Conservation (phyloP, 139 green algal species). For the Asterochloris sp. region DNA sequence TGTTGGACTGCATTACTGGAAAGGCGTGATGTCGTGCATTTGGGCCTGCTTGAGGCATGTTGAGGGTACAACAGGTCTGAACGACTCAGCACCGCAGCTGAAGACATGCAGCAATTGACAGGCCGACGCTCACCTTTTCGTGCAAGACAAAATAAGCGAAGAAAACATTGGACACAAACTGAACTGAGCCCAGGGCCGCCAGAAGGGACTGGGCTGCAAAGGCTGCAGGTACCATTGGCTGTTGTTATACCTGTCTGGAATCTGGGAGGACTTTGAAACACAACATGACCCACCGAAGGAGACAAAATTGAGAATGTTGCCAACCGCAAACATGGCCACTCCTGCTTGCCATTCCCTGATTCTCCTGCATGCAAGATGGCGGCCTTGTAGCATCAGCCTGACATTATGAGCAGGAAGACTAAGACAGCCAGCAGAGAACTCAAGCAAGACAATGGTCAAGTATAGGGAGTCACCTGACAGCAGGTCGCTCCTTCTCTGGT, state of each 20-base stretch:
- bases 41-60: too few relatives aligned
- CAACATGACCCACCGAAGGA: slow-evolving; percentile 53
- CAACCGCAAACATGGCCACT: slow-evolving; percentile 59
- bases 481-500: background rate
- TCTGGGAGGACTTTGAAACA: background rate
- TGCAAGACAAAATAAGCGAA: slow-evolving; percentile 78
- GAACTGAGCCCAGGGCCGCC: slow-evolving; percentile 73
- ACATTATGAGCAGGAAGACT: background rate
- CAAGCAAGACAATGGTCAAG: too few relatives aligned
- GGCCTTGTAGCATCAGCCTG: background rate
- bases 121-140: slow-evolving; percentile 50
- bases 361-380: slow-evolving; percentile 29
- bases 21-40: too few relatives aligned
- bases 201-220: slow-evolving; percentile 86
- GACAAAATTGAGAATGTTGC: slow-evolving; percentile 76
- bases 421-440: too few relatives aligned
- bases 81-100: too few relatives aligned
- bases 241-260: background rate
- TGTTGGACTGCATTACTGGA: slow-evolving; percentile 35
- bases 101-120: background rate
- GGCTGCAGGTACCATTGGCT: slow-evolving; percentile 31
- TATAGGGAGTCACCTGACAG: background rate
- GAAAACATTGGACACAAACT: slow-evolving; percentile 87
- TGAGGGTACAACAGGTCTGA: too few relatives aligned
- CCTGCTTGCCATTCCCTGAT: slow-evolving; percentile 66